These are phyloP conservation scores for Cladobotryum protrusum DNA, from an alignment of 2,329 filamentous ascomycete genomes.

Conservation along the genomic window DNA sequence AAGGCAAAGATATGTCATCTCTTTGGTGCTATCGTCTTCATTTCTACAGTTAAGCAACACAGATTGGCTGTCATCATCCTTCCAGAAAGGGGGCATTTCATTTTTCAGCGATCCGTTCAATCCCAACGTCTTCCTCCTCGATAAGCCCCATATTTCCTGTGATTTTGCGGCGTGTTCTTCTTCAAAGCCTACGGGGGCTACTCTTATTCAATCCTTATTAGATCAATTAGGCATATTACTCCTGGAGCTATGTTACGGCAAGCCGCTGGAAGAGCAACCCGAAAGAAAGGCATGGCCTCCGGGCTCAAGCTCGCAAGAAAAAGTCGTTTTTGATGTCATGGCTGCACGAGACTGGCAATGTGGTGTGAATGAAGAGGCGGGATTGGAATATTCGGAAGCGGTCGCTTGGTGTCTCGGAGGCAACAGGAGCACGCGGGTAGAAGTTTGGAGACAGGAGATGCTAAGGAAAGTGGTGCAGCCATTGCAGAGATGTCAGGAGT, in stretches of 20 bases:
- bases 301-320: background rate
- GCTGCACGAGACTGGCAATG: slow-evolving; percentile 6
- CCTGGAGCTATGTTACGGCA: background rate
- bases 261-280: background rate
- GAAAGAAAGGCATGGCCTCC: background rate
- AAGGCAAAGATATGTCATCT: slow-evolving; percentile 16
- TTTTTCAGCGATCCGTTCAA: background rate
- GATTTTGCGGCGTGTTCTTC: background rate
- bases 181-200: too few relatives aligned
- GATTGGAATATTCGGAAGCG: slow-evolving; percentile 4
- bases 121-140: background rate
- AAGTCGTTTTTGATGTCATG: slow-evolving; percentile 2
- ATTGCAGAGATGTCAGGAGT: too few relatives aligned
- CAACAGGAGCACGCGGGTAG: background rate
- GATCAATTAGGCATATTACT: background rate
- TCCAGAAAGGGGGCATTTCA: slow-evolving; percentile 16
- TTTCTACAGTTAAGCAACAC: slow-evolving; percentile 22
- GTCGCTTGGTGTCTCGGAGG: slow-evolving; percentile 5
- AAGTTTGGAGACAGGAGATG: slow-evolving; percentile 4
- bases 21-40: slow-evolving; percentile 20
- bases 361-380: slow-evolving; percentile 2
- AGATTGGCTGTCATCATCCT: slow-evolving; percentile 16
- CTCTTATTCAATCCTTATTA: too few relatives aligned
- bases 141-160: background rate
- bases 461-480: too few relatives aligned